Base-by-base conservation (phyloP, 768 basidiomycete species). In the Ephemerocybe angulata region DNA sequence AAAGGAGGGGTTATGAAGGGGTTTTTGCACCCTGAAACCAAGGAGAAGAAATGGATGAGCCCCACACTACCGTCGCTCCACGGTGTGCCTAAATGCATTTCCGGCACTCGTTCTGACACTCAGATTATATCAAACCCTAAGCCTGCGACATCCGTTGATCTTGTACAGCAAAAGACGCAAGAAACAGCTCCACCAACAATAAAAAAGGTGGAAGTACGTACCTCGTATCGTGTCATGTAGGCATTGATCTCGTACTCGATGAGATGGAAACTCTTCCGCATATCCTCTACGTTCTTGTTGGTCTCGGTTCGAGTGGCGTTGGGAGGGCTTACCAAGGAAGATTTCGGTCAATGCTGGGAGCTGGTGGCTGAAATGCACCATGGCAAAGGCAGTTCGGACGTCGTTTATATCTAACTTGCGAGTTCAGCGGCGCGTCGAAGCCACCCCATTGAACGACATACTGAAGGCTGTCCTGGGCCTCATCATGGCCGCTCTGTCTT, bases 291-390 rank as follows among this genome's bases (percentile, higher is more conserved):
- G 54, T 3, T 25, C 25, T 30, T 4, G 5, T 46, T 17, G 40
- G 25, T 30, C 27, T 46, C 27, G 21, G 48, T 52, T 24, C 30
- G 19, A 28, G 17, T 13, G 22, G 25, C 7, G 15, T 42, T n/a
- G 13, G 0, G 37, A 3, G 4, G 25, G 64, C 83, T 50, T 50
- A 88, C 89, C 86, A 25, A 90, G 76, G 63, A 88, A 90, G 11
- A 77, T 79, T 62, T 92, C 89, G 22, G 90, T 68, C 54, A 90
- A 70, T 47, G 80, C 77, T 10, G 85, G 80, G 17, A 90, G 67
- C 67, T 83, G 79, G 58, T 82, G 77, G 49, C 79, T 77, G 57
- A 78, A 77, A 56, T 79, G 81, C 30, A 91, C 72, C 6, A 79
- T 59, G 33, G 77, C 80, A 58, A 90, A 83, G 11, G 87, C 85